Conservation (phyloP, 768 basidiomycete genomes). For the Panus rudis region DNA sequence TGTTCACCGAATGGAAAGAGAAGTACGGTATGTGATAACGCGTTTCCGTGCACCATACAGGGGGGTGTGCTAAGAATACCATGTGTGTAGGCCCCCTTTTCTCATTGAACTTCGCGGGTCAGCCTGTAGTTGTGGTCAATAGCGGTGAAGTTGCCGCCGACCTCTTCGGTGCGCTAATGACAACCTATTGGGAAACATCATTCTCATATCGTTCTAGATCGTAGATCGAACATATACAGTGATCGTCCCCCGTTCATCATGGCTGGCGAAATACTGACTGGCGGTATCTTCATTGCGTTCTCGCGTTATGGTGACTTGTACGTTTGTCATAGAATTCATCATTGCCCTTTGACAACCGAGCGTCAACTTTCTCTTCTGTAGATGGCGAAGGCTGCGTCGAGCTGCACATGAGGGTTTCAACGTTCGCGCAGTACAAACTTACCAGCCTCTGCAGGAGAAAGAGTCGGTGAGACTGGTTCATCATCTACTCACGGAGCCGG, state of each 20-base stretch:
- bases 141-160: conserved; percentile 12
- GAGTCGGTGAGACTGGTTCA: conserved; percentile 47
- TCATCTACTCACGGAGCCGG: conserved; percentile 36
- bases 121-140: conserved; percentile 15
- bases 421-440: conserved; percentile 19
- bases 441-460: conserved; percentile 45
- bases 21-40: conserved; percentile 9
- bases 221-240: conserved; percentile 5
- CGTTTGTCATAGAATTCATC: conserved; percentile 24
- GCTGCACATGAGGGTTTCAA: conserved; percentile 36
- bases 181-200: conserved; percentile 43
- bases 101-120: conserved; percentile 10
- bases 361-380: conserved; percentile 28
- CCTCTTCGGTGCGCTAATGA: conserved; percentile 51
- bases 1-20: conserved; percentile 7
- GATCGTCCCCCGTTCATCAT: conserved; percentile 54
- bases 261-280: conserved; percentile 26
- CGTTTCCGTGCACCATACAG: too few relatives aligned
- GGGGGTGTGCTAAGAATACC: background rate
- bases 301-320: conserved; percentile 47
- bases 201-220: conserved; percentile 13
- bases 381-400: conserved; percentile 47
- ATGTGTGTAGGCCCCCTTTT: conserved; percentile 8
- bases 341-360: conserved; percentile 28
- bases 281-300: conserved; percentile 34